A percentile compares a stretch with the other conserved stretches of the same genome.
phyloP scores from a whole-genome alignment of 1,139 yeast species.

The Yamadazyma siamensis region DNA sequence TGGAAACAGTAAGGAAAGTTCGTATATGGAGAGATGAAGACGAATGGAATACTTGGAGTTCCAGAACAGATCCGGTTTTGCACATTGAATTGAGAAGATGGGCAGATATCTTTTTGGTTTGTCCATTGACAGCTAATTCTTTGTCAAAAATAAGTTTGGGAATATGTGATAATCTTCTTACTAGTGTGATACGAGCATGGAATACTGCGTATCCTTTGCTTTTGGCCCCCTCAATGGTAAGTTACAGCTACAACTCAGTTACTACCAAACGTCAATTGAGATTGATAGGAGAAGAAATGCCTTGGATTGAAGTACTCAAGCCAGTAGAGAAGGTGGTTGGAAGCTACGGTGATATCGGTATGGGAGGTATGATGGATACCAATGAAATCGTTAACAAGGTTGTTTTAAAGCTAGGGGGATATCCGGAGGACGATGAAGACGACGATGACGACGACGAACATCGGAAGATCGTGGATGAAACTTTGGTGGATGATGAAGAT shows the following conservation, averaged over 20 bases:
- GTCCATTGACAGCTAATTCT: constrained; percentile 89
- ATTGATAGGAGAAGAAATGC: constrained; percentile 79
- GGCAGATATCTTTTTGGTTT: constrained; percentile 89
- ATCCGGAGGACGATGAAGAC: constrained; percentile 82
- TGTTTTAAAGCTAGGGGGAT: constrained; percentile 81
- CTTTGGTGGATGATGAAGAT: constrained; percentile 30
- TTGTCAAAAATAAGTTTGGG: constrained; percentile 88
- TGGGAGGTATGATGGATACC: constrained; percentile 92
- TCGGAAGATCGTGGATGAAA: constrained; percentile 38
- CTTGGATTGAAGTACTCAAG: constrained; percentile 82
- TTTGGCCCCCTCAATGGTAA: constrained; percentile 92
- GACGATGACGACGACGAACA: constrained; percentile 60
- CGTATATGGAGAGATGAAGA: constrained; percentile 86
- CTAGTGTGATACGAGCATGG: constrained; percentile 92
- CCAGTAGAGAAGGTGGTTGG: constrained; percentile 94
- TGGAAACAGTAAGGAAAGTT: constrained; percentile 42
- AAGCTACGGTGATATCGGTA: constrained; percentile 90
- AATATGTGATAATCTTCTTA: constrained; percentile 80
- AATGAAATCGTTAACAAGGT: constrained; percentile 86
- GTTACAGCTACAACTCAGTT: constrained; percentile 83
- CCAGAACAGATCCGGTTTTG: constrained; percentile 83
- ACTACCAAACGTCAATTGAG: constrained; percentile 79
- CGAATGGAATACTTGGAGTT: constrained; percentile 88
- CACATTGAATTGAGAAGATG: constrained; percentile 92
- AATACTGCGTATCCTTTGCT: constrained; percentile 82